Evolutionary conservation across 768 basidiomycete genomes (phyloP).

Genomic region (Suillus placidus): DNA sequence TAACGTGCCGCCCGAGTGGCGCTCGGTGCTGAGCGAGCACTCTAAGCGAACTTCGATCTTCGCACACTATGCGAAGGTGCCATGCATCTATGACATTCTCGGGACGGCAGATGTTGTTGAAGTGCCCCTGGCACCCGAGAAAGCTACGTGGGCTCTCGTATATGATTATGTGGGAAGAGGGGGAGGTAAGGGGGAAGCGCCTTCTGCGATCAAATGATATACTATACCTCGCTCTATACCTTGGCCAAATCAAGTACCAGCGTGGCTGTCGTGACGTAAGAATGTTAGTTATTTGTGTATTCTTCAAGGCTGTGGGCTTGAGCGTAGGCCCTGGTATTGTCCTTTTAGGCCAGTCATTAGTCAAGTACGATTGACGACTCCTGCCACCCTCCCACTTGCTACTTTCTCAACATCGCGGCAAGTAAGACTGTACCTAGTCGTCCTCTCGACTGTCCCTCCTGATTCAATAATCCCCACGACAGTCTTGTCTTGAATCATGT

Average conservation of each 20-base stretch:
- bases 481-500: slow-evolving; percentile 46
- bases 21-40: slow-evolving; percentile 27
- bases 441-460: slow-evolving; percentile 59
- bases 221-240: not conserved
- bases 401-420: slow-evolving; percentile 82
- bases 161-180: not conserved
- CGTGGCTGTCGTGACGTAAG: not conserved
- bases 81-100: slow-evolving; percentile 21
- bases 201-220: not conserved
- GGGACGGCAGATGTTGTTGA: slow-evolving; percentile 23
- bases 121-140: slow-evolving; percentile 16
- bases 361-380: not conserved
- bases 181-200: not conserved
- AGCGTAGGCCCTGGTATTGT: not conserved
- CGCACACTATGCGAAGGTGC: slow-evolving; percentile 27
- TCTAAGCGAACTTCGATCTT: slow-evolving; percentile 25
- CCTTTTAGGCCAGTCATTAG: not conserved
- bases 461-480: slow-evolving; percentile 41
- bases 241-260: not conserved
- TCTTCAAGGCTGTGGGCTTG: not conserved
- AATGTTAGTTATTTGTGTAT: not conserved
- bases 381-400: slow-evolving; percentile 3
- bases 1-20: slow-evolving; percentile 26
- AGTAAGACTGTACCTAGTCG: slow-evolving; percentile 77
- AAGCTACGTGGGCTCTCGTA: not conserved